Percentiles rank a stretch among this genome's conserved stretches.
Conservation (phyloP, 257 asterid genomes). For the Rhazya stricta region DNA sequence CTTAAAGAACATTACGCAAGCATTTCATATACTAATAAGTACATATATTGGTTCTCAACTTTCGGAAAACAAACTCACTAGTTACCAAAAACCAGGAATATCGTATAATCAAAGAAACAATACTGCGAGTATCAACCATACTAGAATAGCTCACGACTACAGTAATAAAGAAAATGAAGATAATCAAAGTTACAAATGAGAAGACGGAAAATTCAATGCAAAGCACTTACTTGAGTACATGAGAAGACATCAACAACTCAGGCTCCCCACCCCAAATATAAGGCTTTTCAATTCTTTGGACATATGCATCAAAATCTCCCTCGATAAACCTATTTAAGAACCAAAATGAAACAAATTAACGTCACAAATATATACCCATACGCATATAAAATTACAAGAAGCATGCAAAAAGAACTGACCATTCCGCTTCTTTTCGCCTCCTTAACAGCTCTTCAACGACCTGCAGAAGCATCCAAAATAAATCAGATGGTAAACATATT, state of each 20-base stretch:
- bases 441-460: conserved; percentile 75
- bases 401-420: conserved; percentile 29
- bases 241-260: conserved; percentile 78
- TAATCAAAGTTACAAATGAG: neutral
- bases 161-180: neutral
- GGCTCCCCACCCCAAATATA: conserved; percentile 95
- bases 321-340: conserved; percentile 45
- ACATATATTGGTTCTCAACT: neutral
- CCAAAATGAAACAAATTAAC: neutral
- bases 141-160: neutral
- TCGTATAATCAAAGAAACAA: neutral
- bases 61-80: neutral
- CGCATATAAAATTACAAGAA: neutral
- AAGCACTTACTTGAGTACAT: conserved; percentile 65
- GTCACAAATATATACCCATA: neutral
- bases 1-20: too few species aligned
- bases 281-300: conserved; percentile 62
- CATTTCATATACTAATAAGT: too few species aligned
- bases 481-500: neutral
- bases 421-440: conserved; percentile 79
- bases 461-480: conserved; percentile 24
- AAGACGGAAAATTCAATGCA: neutral
- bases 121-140: neutral
- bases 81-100: neutral
- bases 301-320: conserved; percentile 74